Base-by-base conservation (phyloP, 2,329 filamentous ascomycete species). In the Aureobasidium sp. region DNA sequence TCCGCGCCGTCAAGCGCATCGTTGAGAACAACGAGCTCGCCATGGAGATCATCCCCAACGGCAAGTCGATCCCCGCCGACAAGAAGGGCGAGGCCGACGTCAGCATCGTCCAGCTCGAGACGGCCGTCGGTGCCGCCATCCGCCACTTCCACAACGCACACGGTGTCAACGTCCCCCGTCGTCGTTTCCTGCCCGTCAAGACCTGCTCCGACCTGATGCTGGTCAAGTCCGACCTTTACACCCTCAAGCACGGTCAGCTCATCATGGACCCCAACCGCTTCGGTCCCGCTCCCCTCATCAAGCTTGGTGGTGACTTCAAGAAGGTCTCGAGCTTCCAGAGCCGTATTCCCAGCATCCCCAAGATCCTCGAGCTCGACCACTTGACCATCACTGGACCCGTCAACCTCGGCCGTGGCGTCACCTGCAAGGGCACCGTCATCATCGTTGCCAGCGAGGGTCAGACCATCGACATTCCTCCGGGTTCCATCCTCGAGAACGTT, bases 11-110 rank as follows among this genome's bases (percentile, higher is more conserved):
- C 79, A 97, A 97, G 88, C 92, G 94, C 63, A 91, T 99, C 59
- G 94, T 99, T 8, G 94, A 97, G 84, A 91, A 95, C 77, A 90
- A 96, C 75, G 93, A 97, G 81, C 87, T 99, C 59, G 89, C 92
- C 79, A 95, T 99, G 89, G 94, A 99, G 81, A 99, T 99, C 74
- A 99, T 99, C 70, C 92, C 94, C 75, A 99, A 99, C 80, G 91
- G 89, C 80, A 99, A 99, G 84, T 93, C 90, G 66, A 96, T 99
- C 71, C 89, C 94, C 57, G 94, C 92, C 62, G 94, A 97, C 81
- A 96, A 96, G 88, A 97, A 97, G 88, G 94, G 94, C 74, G 94
- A 99, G 81, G 95, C 93, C 64, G 94, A 99, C 72, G 86, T 97
- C 72, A 95, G 89, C 66, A 96, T 99, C 73, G 85, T 97, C 71